Evolutionary conservation across 805 yeast genomes (phyloP).

Genomic region (Torulaspora indica): DNA sequence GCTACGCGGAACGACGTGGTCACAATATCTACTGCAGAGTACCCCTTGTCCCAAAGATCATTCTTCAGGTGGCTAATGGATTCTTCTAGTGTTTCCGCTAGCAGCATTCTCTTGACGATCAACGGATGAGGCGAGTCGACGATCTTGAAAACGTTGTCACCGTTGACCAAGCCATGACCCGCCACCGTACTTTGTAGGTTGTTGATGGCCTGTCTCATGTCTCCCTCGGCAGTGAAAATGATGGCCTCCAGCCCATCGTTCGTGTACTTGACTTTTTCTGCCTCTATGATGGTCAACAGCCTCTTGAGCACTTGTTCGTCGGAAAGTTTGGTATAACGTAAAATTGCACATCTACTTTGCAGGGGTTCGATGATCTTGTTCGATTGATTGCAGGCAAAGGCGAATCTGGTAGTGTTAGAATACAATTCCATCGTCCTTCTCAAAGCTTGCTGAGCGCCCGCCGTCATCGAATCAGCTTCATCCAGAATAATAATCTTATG

Average conservation of each 20-base stretch:
- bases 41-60: constrained; percentile 82
- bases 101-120: constrained; percentile 65
- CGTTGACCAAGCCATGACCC: constrained; percentile 87
- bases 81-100: constrained; percentile 54
- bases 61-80: constrained; percentile 57
- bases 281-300: constrained; percentile 61
- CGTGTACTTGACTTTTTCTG: constrained; percentile 70
- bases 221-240: constrained; percentile 95
- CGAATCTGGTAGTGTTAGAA: constrained; percentile 93
- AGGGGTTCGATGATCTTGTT: constrained; percentile 94
- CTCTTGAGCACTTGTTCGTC: constrained; percentile 83
- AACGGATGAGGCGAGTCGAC: constrained; percentile 97
- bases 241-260: constrained; percentile 91
- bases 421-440: constrained; percentile 93
- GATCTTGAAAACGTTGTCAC: constrained; percentile 87
- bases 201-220: constrained; percentile 96
- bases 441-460: constrained; percentile 93
- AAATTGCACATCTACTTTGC: constrained; percentile 92
- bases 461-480: constrained; percentile 96
- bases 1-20: constrained; percentile 86
- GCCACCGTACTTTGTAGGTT: constrained; percentile 91
- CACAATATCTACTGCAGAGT: constrained; percentile 87
- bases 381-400: constrained; percentile 96
- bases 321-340: constrained; percentile 72
- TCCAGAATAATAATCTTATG: constrained; percentile 91